These are phyloP conservation scores for Brassica incana DNA, from an alignment of 345 rosid species.

Conservation along the genomic window DNA sequence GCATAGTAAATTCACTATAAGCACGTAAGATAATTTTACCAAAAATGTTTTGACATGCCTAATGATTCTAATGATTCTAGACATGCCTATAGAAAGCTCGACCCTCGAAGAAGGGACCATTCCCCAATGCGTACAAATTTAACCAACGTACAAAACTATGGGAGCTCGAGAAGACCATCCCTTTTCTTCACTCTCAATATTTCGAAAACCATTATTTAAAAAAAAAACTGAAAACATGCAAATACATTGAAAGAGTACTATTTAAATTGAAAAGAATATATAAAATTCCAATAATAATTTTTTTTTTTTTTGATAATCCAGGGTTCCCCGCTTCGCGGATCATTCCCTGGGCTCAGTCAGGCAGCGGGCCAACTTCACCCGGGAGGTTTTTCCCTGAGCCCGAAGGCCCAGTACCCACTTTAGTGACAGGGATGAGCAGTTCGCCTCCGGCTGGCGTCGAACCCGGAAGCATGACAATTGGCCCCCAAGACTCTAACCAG, in stretches of 20 bases:
- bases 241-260: background rate
- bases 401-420: too few species aligned
- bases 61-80: background rate
- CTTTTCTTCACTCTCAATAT: background rate
- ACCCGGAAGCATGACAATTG: too few species aligned
- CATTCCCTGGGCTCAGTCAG: too few species aligned
- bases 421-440: too few species aligned
- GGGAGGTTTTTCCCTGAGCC: too few species aligned
- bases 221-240: constrained; percentile 26
- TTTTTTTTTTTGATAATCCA: too few species aligned
- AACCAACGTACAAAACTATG: background rate
- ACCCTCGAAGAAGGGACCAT: constrained; percentile 45
- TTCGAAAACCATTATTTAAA: too few species aligned
- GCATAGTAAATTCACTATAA: background rate
- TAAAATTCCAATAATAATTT: background rate
- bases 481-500: too few species aligned
- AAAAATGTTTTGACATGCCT: background rate
- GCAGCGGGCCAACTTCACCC: too few species aligned
- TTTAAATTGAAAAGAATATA: background rate
- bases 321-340: too few species aligned
- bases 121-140: constrained; percentile 19
- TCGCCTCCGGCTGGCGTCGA: too few species aligned
- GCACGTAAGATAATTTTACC: background rate
- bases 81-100: constrained; percentile 25
- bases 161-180: constrained; percentile 22